phyloP scores from a whole-genome alignment of 768 basidiomycete species.

The Rhizopogon vulgaris region DNA sequence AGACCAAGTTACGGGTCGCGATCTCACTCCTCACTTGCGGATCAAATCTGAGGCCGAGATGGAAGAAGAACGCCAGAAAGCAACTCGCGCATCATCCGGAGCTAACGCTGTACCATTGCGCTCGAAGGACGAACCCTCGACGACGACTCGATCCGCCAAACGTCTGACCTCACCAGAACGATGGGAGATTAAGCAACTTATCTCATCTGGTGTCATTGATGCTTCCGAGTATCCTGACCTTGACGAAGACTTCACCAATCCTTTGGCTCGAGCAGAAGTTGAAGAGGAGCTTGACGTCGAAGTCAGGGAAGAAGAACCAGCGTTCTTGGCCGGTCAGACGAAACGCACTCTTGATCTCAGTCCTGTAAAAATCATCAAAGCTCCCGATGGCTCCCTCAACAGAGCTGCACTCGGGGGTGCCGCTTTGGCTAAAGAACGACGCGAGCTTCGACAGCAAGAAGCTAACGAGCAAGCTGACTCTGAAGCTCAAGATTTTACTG shows the following conservation, averaged over 20 bases:
- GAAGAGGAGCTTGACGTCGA: slow-evolving; percentile 98
- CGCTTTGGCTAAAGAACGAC: slow-evolving; percentile 88
- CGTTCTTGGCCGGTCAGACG: slow-evolving; percentile 94
- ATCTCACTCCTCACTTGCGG: slow-evolving; percentile 90
- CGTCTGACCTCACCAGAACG: slow-evolving; percentile 93
- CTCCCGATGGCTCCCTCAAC: slow-evolving; percentile 95
- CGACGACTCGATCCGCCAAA: slow-evolving; percentile 69
- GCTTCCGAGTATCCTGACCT: slow-evolving; percentile 93
- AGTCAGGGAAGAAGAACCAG: slow-evolving; percentile 92
- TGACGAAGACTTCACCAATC: slow-evolving; percentile 78
- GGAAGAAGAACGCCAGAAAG: slow-evolving; percentile 66
- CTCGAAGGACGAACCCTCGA: slow-evolving; percentile 39
- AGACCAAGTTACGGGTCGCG: slow-evolving; percentile 83
- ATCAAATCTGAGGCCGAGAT: slow-evolving; percentile 94
- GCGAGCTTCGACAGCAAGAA: slow-evolving; percentile 92
- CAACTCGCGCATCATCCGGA: slow-evolving; percentile 66
- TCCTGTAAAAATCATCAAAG: slow-evolving; percentile 97
- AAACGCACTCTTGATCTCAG: slow-evolving; percentile 93
- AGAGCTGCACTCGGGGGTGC: slow-evolving; percentile 93
- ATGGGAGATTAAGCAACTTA: slow-evolving; percentile 99
- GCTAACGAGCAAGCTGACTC: slow-evolving; percentile 92
- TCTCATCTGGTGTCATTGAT: slow-evolving; percentile 88
- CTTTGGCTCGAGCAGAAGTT: slow-evolving; percentile 74
- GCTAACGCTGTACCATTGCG: slow-evolving; percentile 82
- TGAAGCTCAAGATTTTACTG: slow-evolving; percentile 88